Evolutionary conservation across 495 filamentous ascomycete genomes (phyloP), one percentile per base, ranked within the genome.

Genomic region (Jackrogersella minutella): DNA sequence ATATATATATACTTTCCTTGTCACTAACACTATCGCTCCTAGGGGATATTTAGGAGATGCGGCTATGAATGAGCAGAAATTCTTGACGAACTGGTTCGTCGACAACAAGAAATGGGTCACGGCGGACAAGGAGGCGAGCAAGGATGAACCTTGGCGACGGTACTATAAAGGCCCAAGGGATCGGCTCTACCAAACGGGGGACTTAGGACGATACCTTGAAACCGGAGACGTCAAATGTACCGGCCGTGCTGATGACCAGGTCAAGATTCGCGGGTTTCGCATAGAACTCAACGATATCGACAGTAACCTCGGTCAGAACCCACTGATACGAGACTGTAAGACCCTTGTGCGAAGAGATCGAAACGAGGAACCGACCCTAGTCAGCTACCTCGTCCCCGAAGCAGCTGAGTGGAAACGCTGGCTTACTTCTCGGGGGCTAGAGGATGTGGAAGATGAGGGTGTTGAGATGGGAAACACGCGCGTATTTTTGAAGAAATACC

Each of bases 211-310:
- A 13, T 96, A 91, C 64, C 85, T 86, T 36, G 84, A 87, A 3
- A 83, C 88, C 49, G 95, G 93, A 36, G 87, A 89, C 66, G 87
- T 91, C 26, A 89, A 90, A 64, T 90, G 86, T 68, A 84, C 86
- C 22, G 93, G 93, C 16, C 86, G 95, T 49, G 90, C 87, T 8
- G 95, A 99, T 71, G 85, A 92, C 68, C 95, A 98, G 69, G 90
- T 97, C 73, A 97, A 97, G 80, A 96, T 98, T 64, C 89, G 94
- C 50, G 94, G 94, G 4, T 97, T 98, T 81, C 84, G 94, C 51
- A 96, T 98, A 68, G 94, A 98, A 77, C 88, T 98, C 24, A 91
- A 91, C 62, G 95, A 98, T 54, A 97, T 97, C 58, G 93, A 98
- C 73, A 93, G 85, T 36, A 88, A 93, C 70, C 80, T 97, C 16